Base-by-base conservation (phyloP, 2,329 filamentous ascomycete species). In the Coniochaeta prunicola region DNA sequence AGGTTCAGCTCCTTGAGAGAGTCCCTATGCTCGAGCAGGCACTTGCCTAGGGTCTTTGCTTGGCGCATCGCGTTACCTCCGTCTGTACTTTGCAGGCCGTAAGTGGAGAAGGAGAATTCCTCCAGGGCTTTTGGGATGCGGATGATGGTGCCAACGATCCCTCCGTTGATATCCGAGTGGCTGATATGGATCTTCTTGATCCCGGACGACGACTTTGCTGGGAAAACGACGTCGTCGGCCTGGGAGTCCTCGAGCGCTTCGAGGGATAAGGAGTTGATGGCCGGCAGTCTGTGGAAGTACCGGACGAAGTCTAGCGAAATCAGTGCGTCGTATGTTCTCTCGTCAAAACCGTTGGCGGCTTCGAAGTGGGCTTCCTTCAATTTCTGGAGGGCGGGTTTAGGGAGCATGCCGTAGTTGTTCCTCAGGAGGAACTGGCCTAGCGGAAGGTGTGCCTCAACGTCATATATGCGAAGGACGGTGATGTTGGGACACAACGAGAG, bases 221-320 rank as follows among this genome's bases (percentile, higher is more conserved):
- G 60, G 59, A 62, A 62, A 0, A 60, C 15, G 2, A 36, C 9
- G 8, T 19, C 42, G 3, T 57, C 26, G 15, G 40, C 42, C 17
- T 61, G 34, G 53, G 55, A 61, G 2, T 64, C 59, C 17, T 42
- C 56, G 21, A 62, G 50, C 9, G 36, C 62, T 15, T 64, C 59
- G 17, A 64, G 53, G 2, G 48, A 38, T 33, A 59, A n/a, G 17
- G 50, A 56, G 17, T 26, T 19, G n/a, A 62, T 34, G 7, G 45
- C 30, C 1, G 59, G 60, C 3, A 60, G 59, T 12, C 60, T 59
- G 54, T 62, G 60, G 38, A 64, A 59, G 56, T 57, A 60, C 24
- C 57, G 55, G 13, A 62, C 17, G 1, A 42, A 24, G 4, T 58
- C 58, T 17, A 62, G 56, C 17, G 57, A 58, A 28, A 57, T 54